These are phyloP conservation scores for Pisolithus tinctorius DNA, from an alignment of 768 basidiomycete species.

Conservation along the genomic window DNA sequence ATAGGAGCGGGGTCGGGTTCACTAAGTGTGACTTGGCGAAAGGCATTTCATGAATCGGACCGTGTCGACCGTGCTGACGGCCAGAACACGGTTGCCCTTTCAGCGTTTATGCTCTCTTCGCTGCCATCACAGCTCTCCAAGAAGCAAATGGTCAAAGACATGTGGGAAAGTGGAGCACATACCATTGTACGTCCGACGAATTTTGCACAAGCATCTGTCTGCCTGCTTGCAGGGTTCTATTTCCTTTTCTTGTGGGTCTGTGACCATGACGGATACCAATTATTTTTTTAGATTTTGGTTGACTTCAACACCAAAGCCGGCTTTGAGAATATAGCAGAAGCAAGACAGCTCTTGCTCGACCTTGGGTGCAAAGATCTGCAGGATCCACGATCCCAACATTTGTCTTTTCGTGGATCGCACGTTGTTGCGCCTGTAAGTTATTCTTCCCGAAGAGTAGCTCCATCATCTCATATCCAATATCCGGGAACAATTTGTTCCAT, in stretches of 20 bases:
- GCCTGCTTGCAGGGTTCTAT: too few species aligned
- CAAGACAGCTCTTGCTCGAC: conserved; percentile 64
- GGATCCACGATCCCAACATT: conserved; percentile 33
- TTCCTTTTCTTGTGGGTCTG: neutral
- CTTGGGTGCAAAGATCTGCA: conserved; percentile 55
- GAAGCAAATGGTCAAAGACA: conserved; percentile 65
- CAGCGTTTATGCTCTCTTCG: conserved; percentile 81
- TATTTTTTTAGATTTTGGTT: conserved; percentile 59
- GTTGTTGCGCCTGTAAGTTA: conserved; percentile 83
- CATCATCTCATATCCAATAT: conserved; percentile 11
- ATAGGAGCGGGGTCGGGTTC: conserved; percentile 44
- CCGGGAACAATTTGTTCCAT: conserved; percentile 1
- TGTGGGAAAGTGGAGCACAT: conserved; percentile 90
- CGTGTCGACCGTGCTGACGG: conserved; percentile 36
- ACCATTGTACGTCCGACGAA: conserved; percentile 48
- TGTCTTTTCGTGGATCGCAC: conserved; percentile 52
- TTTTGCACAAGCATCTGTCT: neutral
- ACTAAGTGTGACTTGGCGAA: conserved; percentile 48
- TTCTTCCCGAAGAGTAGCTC: neutral
- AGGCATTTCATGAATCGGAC: conserved; percentile 46
- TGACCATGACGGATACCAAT: conserved; percentile 6
- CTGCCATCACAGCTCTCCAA: conserved; percentile 54
- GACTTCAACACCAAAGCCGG: conserved; percentile 76
- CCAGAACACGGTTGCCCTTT: conserved; percentile 59
- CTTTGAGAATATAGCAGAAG: conserved; percentile 73